Percentiles rank a stretch among this genome's conserved stretches.
Evolutionary conservation across 345 rosid genomes (phyloP).

Genomic region (Turritis glabra): DNA sequence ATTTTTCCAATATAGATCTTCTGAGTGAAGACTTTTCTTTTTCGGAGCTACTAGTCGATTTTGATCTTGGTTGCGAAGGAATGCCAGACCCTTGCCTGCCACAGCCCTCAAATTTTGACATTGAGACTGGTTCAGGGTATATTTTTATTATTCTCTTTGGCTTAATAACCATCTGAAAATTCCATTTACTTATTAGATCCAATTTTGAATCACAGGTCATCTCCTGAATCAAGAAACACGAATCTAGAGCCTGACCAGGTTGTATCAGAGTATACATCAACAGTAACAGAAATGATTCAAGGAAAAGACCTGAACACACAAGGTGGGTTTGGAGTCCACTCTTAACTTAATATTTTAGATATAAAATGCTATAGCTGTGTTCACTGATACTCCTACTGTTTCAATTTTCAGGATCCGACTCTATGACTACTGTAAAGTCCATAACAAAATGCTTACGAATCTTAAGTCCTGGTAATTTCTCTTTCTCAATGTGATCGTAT

Average conservation of each 20-base stretch:
- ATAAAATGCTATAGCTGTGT: slow-evolving; percentile 3
- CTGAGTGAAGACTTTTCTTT: slow-evolving; percentile 72
- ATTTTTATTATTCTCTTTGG: slow-evolving; percentile 10
- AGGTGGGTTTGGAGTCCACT: slow-evolving; percentile 38
- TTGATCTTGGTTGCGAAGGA: slow-evolving; percentile 65
- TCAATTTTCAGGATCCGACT: slow-evolving; percentile 51
- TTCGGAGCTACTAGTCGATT: slow-evolving; percentile 67
- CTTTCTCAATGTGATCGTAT: neutral
- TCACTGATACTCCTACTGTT: neutral
- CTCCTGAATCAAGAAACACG: slow-evolving; percentile 52
- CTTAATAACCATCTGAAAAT: neutral
- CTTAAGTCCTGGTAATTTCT: slow-evolving; percentile 64
- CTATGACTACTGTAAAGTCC: slow-evolving; percentile 57
- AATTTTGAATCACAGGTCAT: slow-evolving; percentile 44
- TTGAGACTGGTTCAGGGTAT: slow-evolving; percentile 52
- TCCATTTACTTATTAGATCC: slow-evolving; percentile 4
- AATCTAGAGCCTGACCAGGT: slow-evolving; percentile 46
- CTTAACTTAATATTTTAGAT: neutral
- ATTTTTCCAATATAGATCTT: slow-evolving; percentile 68
- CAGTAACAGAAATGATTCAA: slow-evolving; percentile 52
- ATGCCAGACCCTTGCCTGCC: slow-evolving; percentile 44
- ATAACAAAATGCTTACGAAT: slow-evolving; percentile 64
- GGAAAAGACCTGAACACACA: slow-evolving; percentile 49
- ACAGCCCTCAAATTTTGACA: slow-evolving; percentile 20
- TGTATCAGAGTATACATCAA: slow-evolving; percentile 60